A percentile compares a stretch with the other conserved stretches of the same genome.
phyloP scores from a whole-genome alignment of 1,284 basidiomycete species.

The Austroboletus rostrupii region DNA sequence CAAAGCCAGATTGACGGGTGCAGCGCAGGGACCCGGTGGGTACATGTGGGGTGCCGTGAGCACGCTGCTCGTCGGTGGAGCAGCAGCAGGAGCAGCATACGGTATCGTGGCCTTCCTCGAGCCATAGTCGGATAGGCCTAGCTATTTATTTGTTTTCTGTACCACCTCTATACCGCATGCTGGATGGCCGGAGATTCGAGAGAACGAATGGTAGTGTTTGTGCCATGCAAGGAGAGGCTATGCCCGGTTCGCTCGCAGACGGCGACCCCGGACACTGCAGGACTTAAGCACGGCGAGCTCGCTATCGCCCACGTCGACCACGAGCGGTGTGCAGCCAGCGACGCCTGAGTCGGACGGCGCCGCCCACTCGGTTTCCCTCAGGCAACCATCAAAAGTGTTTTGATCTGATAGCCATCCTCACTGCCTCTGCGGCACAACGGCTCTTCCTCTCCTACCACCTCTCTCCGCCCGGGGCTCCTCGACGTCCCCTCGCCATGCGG shows the following conservation, averaged over 20 bases:
- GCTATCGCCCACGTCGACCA: slow-evolving; percentile 7
- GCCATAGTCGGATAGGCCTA: slow-evolving; percentile 5
- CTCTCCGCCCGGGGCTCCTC: background rate
- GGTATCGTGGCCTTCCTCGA: slow-evolving; percentile 81
- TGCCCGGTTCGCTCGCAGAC: too few relatives aligned
- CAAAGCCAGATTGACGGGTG: slow-evolving; percentile 88
- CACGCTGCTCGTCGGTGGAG: slow-evolving; percentile 87
- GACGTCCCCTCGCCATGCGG: slow-evolving; percentile 4
- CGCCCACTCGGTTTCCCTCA: background rate
- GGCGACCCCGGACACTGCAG: slow-evolving; percentile 24
- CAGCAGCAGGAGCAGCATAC: slow-evolving; percentile 87
- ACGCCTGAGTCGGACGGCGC: background rate
- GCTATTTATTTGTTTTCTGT: too few relatives aligned
- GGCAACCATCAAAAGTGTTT: background rate
- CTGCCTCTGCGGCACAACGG: background rate
- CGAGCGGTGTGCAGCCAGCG: slow-evolving; percentile 1
- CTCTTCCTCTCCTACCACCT: slow-evolving; percentile 5
- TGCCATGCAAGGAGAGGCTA: too few relatives aligned
- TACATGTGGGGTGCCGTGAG: slow-evolving; percentile 84
- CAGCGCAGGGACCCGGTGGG: slow-evolving; percentile 50
- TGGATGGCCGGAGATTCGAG: too few relatives aligned
- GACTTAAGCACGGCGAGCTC: background rate
- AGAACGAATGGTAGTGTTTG: too few relatives aligned
- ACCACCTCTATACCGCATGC: too few relatives aligned
- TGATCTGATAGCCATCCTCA: background rate